These are phyloP conservation scores for Phyllostachys edulis DNA, from an alignment of 176 grass and related monocot genomes.

Conservation along the genomic window DNA sequence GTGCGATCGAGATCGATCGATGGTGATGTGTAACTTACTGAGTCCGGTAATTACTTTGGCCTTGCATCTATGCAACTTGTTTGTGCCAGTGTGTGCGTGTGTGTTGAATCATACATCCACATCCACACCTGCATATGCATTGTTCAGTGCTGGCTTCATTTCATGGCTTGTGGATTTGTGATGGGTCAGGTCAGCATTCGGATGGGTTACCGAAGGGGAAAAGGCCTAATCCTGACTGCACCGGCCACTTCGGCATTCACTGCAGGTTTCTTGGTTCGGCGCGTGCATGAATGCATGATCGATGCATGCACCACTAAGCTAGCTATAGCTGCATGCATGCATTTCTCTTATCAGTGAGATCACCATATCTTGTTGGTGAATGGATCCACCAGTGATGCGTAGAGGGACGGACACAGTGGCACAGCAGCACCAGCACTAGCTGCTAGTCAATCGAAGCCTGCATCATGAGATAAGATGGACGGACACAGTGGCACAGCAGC, in stretches of 20 bases:
- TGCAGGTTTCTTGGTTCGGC: neutral
- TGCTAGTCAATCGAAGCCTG: neutral
- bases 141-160: neutral
- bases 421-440: neutral
- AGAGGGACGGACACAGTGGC: neutral
- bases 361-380: neutral
- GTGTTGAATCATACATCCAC: neutral
- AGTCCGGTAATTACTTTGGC: neutral
- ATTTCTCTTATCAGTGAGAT: neutral
- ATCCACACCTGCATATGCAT: neutral
- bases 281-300: no score
- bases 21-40: neutral
- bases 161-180: neutral
- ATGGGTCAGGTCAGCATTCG: neutral
- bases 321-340: no score
- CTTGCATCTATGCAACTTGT: neutral
- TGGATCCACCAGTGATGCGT: neutral
- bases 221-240: constrained; percentile 17
- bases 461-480: neutral
- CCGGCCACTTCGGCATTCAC: neutral
- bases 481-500: neutral
- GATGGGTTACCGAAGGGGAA: neutral
- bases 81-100: no score
- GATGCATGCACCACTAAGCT: neutral
- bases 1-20: neutral